Conservation (phyloP, 768 basidiomycete species). For the Amanita muscaria region DNA sequence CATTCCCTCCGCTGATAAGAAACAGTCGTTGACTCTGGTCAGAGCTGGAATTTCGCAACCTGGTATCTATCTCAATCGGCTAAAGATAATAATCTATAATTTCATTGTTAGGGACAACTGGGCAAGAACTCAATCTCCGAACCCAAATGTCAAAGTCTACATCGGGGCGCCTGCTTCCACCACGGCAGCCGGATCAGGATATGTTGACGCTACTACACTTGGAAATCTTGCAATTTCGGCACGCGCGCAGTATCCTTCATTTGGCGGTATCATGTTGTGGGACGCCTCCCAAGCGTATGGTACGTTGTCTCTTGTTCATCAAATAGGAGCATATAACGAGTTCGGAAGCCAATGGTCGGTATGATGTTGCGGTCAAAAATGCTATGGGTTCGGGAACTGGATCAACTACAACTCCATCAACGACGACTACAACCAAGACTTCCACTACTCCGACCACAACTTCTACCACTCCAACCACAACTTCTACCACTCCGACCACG, state of each 20-base stretch:
- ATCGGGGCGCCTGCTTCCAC: constrained; percentile 47
- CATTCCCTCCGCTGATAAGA: not conserved
- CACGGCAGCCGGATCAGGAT: constrained; percentile 45
- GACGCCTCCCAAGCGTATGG: constrained; percentile 33
- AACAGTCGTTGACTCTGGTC: not conserved
- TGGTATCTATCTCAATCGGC: constrained; percentile 24
- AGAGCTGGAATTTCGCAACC: constrained; percentile 38
- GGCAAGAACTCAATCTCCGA: constrained; percentile 45
- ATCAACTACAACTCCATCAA: constrained; percentile 16
- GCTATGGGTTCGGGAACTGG: constrained; percentile 23
- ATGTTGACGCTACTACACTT: constrained; percentile 35
- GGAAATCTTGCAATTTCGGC: constrained; percentile 30
- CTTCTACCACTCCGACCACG: constrained; percentile 10
- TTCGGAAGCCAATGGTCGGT: constrained; percentile 29
- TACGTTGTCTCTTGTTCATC: constrained; percentile 3
- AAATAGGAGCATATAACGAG: not conserved
- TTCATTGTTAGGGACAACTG: constrained; percentile 41
- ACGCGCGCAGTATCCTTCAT: constrained; percentile 39
- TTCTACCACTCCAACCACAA: constrained; percentile 10
- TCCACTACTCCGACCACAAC: constrained; percentile 11
- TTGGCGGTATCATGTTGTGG: constrained; percentile 43
- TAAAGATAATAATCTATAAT: not conserved
- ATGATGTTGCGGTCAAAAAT: constrained; percentile 32
- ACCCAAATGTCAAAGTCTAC: constrained; percentile 44
- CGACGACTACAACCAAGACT: constrained; percentile 9